Percentiles rank a stretch among this genome's conserved stretches.
phyloP scores from a whole-genome alignment of 805 yeast species.

The Jamesozyma spencerorum region DNA sequence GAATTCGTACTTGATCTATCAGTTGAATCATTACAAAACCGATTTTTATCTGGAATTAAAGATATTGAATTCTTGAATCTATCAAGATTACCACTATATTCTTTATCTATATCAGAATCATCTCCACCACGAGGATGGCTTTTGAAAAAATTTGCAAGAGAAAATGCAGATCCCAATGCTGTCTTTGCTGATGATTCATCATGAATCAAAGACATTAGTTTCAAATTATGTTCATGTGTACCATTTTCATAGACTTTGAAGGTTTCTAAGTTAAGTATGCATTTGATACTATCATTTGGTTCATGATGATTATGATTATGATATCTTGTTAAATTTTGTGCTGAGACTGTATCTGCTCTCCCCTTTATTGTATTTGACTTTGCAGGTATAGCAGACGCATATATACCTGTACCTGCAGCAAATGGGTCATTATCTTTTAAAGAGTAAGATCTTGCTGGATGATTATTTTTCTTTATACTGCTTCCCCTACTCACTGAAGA shows the following conservation, averaged over 20 bases:
- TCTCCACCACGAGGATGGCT: conserved; percentile 10
- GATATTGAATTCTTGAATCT: conserved; percentile 10
- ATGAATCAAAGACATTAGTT: conserved; percentile 14
- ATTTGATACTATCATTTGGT: conserved; percentile 8
- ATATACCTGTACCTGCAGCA: not conserved
- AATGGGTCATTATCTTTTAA: not conserved
- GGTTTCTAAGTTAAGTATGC: conserved; percentile 18
- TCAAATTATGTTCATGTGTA: conserved; percentile 24
- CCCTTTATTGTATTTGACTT: conserved; percentile 8
- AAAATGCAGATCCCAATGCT: conserved; percentile 10
- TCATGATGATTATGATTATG: conserved; percentile 1
- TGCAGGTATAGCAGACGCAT: not conserved
- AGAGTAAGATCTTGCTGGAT: not conserved
- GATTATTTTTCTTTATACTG: not conserved
- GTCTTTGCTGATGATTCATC: conserved; percentile 1
- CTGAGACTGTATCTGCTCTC: conserved; percentile 23
- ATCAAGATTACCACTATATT: conserved; percentile 4
- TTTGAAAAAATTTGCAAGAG: conserved; percentile 20
- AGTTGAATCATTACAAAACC: not conserved
- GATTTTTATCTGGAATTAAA: conserved; percentile 8
- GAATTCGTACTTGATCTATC: too few species aligned
- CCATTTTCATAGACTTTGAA: conserved; percentile 25
- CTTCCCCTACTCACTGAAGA: not conserved
- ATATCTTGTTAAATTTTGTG: conserved; percentile 10
- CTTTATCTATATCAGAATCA: not conserved